Percentiles rank a stretch among this genome's conserved stretches.
phyloP scores from a whole-genome alignment of 352 stramenopile species.

The Pythium rishiriense region DNA sequence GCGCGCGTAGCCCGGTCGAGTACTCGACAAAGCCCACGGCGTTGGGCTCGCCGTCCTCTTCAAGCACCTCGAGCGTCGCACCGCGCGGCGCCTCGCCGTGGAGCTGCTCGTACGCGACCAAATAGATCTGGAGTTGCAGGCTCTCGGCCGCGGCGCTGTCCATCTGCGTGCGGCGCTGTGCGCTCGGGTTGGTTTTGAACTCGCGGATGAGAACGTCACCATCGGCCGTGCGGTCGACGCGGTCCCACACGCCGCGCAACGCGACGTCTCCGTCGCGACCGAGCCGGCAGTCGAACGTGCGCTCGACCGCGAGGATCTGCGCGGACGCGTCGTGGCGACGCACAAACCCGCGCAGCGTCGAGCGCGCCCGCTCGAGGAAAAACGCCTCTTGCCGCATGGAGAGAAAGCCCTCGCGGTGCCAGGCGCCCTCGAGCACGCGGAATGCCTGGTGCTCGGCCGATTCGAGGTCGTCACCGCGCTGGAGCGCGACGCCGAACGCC shows the following conservation, averaged over 20 bases:
- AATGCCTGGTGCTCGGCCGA: constrained; percentile 3
- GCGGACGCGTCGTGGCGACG: constrained; percentile 13
- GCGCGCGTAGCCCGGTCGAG: constrained; percentile 29
- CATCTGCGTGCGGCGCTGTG: constrained; percentile 43
- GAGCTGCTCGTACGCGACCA: constrained; percentile 70
- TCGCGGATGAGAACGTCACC: constrained; percentile 59
- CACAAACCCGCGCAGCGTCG: constrained; percentile 49
- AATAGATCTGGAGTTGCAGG: constrained; percentile 82
- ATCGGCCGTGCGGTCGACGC: constrained; percentile 46
- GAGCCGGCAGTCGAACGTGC: constrained; percentile 59
- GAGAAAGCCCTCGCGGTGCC: constrained; percentile 19
- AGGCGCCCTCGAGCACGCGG: constrained; percentile 1
- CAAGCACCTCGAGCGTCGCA: constrained; percentile 63
- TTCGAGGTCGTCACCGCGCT: neutral
- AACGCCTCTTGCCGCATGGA: constrained; percentile 27
- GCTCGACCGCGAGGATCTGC: constrained; percentile 59
- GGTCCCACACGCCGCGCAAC: constrained; percentile 76
- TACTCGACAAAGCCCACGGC: constrained; percentile 45
- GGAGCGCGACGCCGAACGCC: constrained; percentile 34
- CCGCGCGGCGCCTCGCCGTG: constrained; percentile 54
- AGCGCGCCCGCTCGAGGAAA: constrained; percentile 41
- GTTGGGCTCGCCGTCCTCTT: constrained; percentile 17
- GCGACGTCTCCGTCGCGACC: constrained; percentile 44
- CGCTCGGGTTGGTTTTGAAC: constrained; percentile 83
- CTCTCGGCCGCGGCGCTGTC: constrained; percentile 57